Base-by-base conservation (phyloP, 2,329 filamentous ascomycete species). In the Pyrenochaeta sp. region DNA sequence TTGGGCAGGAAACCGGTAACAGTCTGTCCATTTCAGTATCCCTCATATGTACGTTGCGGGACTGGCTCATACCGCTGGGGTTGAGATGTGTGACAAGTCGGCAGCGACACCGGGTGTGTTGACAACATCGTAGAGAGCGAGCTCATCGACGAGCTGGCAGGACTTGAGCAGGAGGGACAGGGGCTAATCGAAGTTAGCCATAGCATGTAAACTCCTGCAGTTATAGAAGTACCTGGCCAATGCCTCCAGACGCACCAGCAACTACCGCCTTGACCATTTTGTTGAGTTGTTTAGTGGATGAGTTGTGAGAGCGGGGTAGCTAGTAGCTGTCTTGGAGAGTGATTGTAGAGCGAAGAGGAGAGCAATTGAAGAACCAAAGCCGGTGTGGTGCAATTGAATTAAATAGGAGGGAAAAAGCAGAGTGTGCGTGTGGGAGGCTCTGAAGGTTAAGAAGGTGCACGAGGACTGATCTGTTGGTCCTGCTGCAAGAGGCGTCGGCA, bases 81-180 rank as follows among this genome's bases (percentile, higher is more conserved):
- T 92, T 59, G 94, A 97, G 82, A 99, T 98, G 86, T 99, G 95
- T 61, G 93, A 97, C 60, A 99, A 89, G 80, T 99, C 95, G 75
- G 94, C 89, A 67, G 93, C 92, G 77, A 99, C 95, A 81, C 95
- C 95, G 72, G 93, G 93, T 50, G 93, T 96, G 87, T 98, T 97
- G 81, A 98, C 94, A 69, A 99, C 93, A 96, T 99, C 95, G 86
- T 97, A 99, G 73, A 99, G 91, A 61, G 93, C 86, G 73, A 99
- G 91, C 84, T 98, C 92, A 75, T 94, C 90, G 74, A 99, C 86
- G 76, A 92, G 88, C 66, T 93, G 91, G 77, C 86, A 91, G 69
- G 91, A 88, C 88, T 99, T 99, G 79, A 98, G 87, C 73, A 99
- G 91, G 69, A 99, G 91, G 67, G 95, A 99, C 75, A 99, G 87